Base-by-base conservation (phyloP, 192 early-diverging fungal species). In the Podila minutissima region DNA sequence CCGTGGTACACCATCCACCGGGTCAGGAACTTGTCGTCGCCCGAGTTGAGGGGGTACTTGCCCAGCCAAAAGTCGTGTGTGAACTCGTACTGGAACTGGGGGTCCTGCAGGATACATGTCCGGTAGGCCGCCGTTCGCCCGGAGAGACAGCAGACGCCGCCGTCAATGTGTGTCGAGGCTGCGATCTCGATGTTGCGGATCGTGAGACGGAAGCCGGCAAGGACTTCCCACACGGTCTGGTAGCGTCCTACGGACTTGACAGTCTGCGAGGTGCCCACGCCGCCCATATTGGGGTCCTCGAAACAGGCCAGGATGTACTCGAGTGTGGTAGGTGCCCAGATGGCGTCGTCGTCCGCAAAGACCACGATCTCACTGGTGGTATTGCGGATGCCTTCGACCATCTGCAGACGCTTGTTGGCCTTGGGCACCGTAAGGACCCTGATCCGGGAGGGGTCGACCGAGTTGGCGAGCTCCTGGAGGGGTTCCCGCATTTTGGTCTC, bases 1-100 rank as follows among this genome's bases (percentile, higher is more conserved):
- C 85, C 84, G 67, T 92, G 89, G 5, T 86, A 91, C 13, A 91
- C 87, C 84, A 92, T 86, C 92, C 92, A 93, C 0, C 92, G 87
- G 3, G 92, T 93, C 72, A 93, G 74, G 65, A 92, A 93, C 70
- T 93, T 93, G 76, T 93, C 92, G 69, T 93, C 92, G 28, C 92
- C 92, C 0, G 88, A 90, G 67, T 93, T 91, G 59, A 92, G 88
- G 3, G 91, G 92, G 66, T 91, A 93, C 71, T 90, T 92, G 12
- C 88, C 87, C n/a, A 83, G 67, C 92, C 92, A 93, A 51, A 89
- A 88, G 71, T 93, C 92, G 67, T 93, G 88, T 1, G 90, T 91
- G 66, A 93, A 93, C n/a, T 83, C 71, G 74, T 90, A 89, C 62
- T 93, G 92, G 75, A 93, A 93, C 31, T 88, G 87, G 2, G 91